phyloP scores from a whole-genome alignment of 352 stramenopile species.

The Globisporangium barbulae region DNA sequence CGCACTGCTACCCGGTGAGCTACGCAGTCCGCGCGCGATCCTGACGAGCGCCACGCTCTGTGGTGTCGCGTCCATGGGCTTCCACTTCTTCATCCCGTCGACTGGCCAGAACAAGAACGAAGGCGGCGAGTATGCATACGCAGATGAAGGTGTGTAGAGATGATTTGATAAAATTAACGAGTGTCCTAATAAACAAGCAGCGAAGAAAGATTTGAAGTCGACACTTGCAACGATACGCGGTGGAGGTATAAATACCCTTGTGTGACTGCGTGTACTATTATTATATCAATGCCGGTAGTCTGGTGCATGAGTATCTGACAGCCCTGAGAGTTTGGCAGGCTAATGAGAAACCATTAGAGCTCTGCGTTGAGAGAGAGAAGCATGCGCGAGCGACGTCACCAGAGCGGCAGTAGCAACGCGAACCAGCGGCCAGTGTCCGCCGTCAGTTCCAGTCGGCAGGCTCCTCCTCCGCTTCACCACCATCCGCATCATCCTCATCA shows the following conservation, averaged over 20 bases:
- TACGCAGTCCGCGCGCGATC: conserved; percentile 41
- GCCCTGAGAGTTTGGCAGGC: too few species aligned
- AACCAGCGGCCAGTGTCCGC: conserved; percentile 8
- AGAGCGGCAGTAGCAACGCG: conserved; percentile 55
- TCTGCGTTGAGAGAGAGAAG: not conserved
- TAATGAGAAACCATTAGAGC: not conserved
- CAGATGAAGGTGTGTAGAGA: not conserved
- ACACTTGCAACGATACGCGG: not conserved
- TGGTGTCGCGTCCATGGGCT: conserved; percentile 47
- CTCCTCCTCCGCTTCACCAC: not conserved
- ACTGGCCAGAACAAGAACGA: conserved; percentile 27
- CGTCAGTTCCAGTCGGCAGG: not conserved
- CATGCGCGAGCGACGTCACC: conserved; percentile 48
- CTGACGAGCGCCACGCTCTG: conserved; percentile 45
- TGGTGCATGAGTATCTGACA: not conserved
- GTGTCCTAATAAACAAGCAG: conserved; percentile 6
- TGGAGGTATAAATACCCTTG: not conserved
- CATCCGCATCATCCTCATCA: not conserved
- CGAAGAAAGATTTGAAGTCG: not conserved
- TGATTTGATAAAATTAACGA: not conserved
- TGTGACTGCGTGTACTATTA: not conserved
- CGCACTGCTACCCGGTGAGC: conserved; percentile 40
- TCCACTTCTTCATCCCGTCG: conserved; percentile 55
- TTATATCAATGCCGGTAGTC: not conserved
- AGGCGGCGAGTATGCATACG: not conserved